These are phyloP conservation scores for Citrullus amarus DNA, from an alignment of 306 rosid species.

Conservation along the genomic window DNA sequence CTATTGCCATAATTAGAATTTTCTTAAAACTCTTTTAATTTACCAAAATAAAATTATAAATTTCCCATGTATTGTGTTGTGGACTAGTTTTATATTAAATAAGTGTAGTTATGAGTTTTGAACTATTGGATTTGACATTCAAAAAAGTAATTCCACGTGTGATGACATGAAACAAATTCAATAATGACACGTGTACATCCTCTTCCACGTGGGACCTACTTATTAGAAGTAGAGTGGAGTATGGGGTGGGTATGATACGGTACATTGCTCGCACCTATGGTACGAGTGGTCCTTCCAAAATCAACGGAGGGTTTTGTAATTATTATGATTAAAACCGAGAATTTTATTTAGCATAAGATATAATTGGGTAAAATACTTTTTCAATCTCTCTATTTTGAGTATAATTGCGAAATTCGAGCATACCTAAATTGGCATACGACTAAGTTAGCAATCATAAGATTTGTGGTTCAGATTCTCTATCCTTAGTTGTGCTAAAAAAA, in stretches of 20 bases:
- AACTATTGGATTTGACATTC: neutral
- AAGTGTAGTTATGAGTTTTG: neutral
- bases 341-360: neutral
- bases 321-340: neutral
- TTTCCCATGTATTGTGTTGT: too few species aligned
- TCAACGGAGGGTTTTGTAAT: neutral
- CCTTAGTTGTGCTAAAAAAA: too few species aligned
- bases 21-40: too few species aligned
- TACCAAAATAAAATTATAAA: too few species aligned
- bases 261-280: neutral
- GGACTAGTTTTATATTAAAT: neutral
- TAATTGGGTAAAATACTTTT: too few species aligned
- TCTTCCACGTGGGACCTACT: neutral
- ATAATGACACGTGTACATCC: neutral
- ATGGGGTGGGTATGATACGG: neutral
- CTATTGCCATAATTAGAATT: too few species aligned
- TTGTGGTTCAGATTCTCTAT: too few species aligned
- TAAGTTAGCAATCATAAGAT: too few species aligned
- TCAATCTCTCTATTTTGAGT: too few species aligned
- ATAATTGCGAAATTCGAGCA: too few species aligned
- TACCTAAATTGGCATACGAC: too few species aligned
- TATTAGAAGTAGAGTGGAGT: neutral
- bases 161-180: neutral
- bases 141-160: neutral
- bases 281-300: neutral